A percentile compares a stretch with the other conserved stretches of the same genome.
Conservation (phyloP, 2,329 filamentous ascomycete genomes). For the Fusarium incarnatum region DNA sequence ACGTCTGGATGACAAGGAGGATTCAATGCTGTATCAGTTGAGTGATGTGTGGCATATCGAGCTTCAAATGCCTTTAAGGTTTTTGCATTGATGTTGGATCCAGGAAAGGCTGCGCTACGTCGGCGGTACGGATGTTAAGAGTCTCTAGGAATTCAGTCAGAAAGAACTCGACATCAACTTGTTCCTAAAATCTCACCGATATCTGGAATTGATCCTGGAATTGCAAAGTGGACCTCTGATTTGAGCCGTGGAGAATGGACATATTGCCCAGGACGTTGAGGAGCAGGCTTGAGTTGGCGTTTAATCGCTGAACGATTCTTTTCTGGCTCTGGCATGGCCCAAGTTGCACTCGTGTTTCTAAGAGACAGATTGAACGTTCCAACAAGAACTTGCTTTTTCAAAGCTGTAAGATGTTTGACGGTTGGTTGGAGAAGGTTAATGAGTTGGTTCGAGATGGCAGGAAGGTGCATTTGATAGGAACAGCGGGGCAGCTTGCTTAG, state of each 20-base stretch:
- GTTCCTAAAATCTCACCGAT: constrained; percentile 37
- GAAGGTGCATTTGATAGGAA: constrained; percentile 6
- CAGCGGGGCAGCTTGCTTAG: neutral
- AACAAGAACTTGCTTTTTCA: neutral
- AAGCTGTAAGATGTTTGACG: neutral
- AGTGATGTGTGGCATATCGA: neutral
- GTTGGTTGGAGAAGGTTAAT: neutral
- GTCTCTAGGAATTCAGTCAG: constrained; percentile 36
- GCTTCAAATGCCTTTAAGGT: constrained; percentile 14
- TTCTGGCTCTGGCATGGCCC: constrained; percentile 35
- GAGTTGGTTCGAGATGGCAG: neutral
- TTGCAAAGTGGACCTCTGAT: constrained; percentile 47
- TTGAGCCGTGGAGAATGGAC: constrained; percentile 43
- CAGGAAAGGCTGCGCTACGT: constrained; percentile 52
- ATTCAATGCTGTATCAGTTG: constrained; percentile 1
- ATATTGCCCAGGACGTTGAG: constrained; percentile 31
- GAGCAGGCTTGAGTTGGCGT: constrained; percentile 45
- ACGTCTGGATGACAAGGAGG: neutral
- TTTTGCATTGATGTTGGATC: constrained; percentile 46
- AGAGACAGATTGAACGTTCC: neutral
- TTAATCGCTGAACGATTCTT: constrained; percentile 33
- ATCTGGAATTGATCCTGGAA: constrained; percentile 46
- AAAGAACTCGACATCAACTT: neutral
- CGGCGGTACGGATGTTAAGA: constrained; percentile 46
- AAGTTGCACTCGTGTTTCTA: neutral